Evolutionary conservation across 352 stramenopile species (phyloP).

Genomic region (Phytophthora vignae): DNA sequence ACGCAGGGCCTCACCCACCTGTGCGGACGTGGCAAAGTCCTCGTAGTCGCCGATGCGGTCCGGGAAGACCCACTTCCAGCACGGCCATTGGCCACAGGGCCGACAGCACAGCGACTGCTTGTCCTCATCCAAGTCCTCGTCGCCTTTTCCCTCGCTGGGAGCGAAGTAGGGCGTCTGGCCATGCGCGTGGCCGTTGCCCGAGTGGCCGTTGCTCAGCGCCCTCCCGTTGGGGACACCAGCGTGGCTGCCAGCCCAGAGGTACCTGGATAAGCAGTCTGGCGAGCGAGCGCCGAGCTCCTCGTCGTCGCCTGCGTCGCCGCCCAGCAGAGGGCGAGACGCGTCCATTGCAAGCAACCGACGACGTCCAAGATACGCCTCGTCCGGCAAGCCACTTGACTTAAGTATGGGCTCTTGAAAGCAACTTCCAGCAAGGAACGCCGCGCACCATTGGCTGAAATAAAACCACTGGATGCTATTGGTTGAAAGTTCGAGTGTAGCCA

Average conservation of each 20-base stretch:
- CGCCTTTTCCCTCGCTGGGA: slow-evolving; percentile 28
- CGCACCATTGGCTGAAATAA: slow-evolving; percentile 22
- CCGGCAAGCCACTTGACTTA: background rate
- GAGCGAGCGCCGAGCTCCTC: slow-evolving; percentile 24
- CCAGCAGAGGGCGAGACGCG: slow-evolving; percentile 58
- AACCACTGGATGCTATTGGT: too few species aligned
- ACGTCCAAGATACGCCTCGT: slow-evolving; percentile 17
- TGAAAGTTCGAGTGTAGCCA: background rate
- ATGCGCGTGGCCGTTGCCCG: background rate
- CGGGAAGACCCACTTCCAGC: slow-evolving; percentile 73
- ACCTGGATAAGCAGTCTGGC: slow-evolving; percentile 35
- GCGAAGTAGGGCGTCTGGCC: slow-evolving; percentile 25
- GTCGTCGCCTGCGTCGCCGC: slow-evolving; percentile 40
- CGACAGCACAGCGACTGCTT: slow-evolving; percentile 26
- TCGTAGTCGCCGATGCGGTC: slow-evolving; percentile 68
- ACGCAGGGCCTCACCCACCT: background rate
- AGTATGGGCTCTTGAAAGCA: slow-evolving; percentile 4
- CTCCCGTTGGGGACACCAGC: slow-evolving; percentile 12
- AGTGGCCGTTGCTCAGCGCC: slow-evolving; percentile 20
- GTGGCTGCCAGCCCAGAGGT: slow-evolving; percentile 24
- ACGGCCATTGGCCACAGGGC: slow-evolving; percentile 53
- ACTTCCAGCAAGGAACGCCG: slow-evolving; percentile 18
- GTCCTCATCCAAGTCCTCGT: slow-evolving; percentile 30
- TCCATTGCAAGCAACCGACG: slow-evolving; percentile 39
- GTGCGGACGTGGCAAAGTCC: slow-evolving; percentile 66